Base-by-base conservation (phyloP, 116 monocot genomes). In the Phalaenopsis hybrid region DNA sequence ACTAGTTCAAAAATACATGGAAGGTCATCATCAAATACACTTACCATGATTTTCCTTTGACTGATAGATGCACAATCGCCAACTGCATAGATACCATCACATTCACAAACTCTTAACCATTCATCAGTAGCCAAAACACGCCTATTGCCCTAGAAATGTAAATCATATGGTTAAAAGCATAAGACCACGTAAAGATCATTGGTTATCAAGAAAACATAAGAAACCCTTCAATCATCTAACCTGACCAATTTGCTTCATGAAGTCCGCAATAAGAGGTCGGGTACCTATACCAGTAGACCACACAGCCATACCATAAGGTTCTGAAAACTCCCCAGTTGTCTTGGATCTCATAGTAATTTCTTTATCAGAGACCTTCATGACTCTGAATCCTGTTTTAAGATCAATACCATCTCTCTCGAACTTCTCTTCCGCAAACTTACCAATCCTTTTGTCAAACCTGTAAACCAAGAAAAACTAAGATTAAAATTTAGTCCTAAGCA, bases 211-310 rank as follows among this genome's bases (percentile, higher is more conserved):
- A 45, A 78, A 51, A 83, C 50, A 5, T 11, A 37, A 50, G 68
- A 78, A n/a, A 78, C 4, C 18, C 15, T 72, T 45, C 46, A 18
- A 79, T 50, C 59, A 44, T 80, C 50, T 79, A 76, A 92, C 92
- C 88, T 93, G 93, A 74, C 86, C 89, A 83, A 93, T 90, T 84
- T 93, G 86, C 86, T 89, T 89, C 93, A 93, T 93, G 44, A 93
- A 89, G 28, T 89, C 85, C 78, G 84, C 18, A 57, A 90, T 89
- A 65, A 93, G 76, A 63, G 90, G 90, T 17, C 90, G 89, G 16
- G 89, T 89, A 20, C 89, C 93, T 82, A 90, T 90, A 52, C 93
- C 93, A 81, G 93, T 83, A 67, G 93, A 93, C 93, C 93, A 93
- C 16, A 93, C 90, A 89, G 85, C 93, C 93, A 93, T 93, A 76